These are phyloP conservation scores for Lactarius tabidus DNA, from an alignment of 768 basidiomycete species.

Conservation along the genomic window DNA sequence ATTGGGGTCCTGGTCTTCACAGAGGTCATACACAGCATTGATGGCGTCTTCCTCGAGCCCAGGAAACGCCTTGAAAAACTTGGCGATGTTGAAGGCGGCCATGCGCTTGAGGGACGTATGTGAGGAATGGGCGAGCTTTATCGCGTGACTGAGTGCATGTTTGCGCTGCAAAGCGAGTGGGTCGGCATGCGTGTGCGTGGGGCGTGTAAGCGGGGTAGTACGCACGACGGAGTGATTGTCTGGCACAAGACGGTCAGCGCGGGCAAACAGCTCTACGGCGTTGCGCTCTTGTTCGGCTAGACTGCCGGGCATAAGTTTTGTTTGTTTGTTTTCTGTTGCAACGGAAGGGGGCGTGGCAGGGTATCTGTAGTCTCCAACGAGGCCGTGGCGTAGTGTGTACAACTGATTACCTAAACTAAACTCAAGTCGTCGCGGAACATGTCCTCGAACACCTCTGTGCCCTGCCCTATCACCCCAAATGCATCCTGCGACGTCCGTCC, in stretches of 20 bases:
- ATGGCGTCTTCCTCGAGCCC: constrained; percentile 73
- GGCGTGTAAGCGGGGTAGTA: not conserved
- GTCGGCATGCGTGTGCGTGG: not conserved
- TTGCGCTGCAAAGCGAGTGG: constrained; percentile 39
- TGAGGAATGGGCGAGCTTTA: constrained; percentile 49
- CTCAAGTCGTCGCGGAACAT: constrained; percentile 46
- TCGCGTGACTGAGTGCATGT: constrained; percentile 49
- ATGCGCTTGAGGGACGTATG: constrained; percentile 48
- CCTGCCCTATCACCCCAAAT: constrained; percentile 90
- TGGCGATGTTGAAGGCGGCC: constrained; percentile 53
- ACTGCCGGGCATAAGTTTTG: not conserved
- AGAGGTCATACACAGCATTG: constrained; percentile 74
- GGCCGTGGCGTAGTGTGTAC: not conserved
- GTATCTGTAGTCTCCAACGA: not conserved
- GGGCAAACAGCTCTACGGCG: constrained; percentile 39
- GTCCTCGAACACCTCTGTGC: constrained; percentile 75
- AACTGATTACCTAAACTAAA: not conserved
- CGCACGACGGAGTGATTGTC: constrained; percentile 40
- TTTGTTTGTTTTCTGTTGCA: not conserved
- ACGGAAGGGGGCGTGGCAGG: not conserved
- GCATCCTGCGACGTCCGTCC: constrained; percentile 80
- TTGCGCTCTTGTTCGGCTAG: constrained; percentile 39
- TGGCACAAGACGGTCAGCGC: constrained; percentile 40
- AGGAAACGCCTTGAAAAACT: constrained; percentile 62
- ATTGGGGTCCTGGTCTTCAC: constrained; percentile 58